Percentiles rank a stretch among this genome's conserved stretches.
phyloP scores from a whole-genome alignment of 495 filamentous ascomycete species.

The Podospora pseudopauciseta region DNA sequence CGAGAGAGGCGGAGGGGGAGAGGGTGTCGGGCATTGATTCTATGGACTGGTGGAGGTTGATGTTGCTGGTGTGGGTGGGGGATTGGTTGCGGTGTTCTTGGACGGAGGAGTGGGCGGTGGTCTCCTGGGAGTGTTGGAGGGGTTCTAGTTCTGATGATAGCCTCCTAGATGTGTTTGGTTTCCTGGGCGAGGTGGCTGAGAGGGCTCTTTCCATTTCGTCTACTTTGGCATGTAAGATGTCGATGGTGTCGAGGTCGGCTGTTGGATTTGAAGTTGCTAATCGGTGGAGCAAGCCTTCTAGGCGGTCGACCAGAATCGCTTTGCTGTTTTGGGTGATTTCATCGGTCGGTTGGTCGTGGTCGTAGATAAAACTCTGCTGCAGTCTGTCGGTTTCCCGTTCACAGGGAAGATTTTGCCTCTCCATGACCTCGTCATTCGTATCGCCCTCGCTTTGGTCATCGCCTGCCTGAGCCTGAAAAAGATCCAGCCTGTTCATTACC shows the following conservation, averaged over 20 bases:
- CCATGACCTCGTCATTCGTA: no score
- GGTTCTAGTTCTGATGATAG: not conserved
- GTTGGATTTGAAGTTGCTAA: slow-evolving; percentile 21
- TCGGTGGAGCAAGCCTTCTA: slow-evolving; percentile 43
- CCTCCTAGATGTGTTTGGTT: not conserved
- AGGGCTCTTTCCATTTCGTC: slow-evolving; percentile 46
- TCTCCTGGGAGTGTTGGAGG: not conserved
- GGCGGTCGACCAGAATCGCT: slow-evolving; percentile 46
- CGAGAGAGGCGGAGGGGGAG: not conserved
- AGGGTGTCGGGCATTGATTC: slow-evolving; percentile 12
- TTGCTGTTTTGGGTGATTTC: slow-evolving; percentile 41
- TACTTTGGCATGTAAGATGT: slow-evolving; percentile 40
- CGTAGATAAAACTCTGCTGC: slow-evolving; percentile 6
- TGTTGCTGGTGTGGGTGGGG: not conserved
- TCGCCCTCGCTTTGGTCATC: not conserved
- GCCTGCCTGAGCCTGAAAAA: not conserved
- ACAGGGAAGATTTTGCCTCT: no score
- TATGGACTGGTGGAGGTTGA: not conserved
- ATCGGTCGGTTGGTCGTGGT: not conserved
- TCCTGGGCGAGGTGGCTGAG: slow-evolving; percentile 7
- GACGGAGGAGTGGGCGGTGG: no score
- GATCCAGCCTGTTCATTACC: slow-evolving; percentile 8
- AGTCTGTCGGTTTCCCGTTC: slow-evolving; percentile 1
- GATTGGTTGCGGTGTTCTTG: not conserved
- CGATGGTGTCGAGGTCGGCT: slow-evolving; percentile 30